Evolutionary conservation across 495 filamentous ascomycete species (phyloP), one percentile per base, ranked within the genome.

Genomic region (Xylaria telfairii): DNA sequence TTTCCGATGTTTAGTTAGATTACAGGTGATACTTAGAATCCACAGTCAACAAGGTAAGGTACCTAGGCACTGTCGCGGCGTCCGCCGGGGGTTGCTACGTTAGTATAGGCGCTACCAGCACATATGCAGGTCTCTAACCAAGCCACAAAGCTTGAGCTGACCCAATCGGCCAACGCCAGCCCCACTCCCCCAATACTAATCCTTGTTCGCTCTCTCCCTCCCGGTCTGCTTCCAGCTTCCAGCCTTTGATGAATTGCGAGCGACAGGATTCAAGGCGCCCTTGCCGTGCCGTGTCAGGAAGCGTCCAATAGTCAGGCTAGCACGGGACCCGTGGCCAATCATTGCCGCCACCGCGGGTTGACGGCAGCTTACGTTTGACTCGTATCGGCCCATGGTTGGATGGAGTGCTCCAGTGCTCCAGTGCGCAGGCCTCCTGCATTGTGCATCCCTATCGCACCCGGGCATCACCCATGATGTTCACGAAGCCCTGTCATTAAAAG

Each of bases 111-210:
- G 32, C 28, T 3, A 12, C 39, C n/a, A n/a, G n/a, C n/a, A n/a
- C n/a, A n/a, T n/a, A n/a, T 41, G 57, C 37, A 46, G 39, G 37
- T 46, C 41, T 10, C 21, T 19, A 59, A 42, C 42, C 26, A 49
- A 54, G 64, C 64, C 64, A 66, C 64, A 66, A 66, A 66, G 64
- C 64, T 66, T 66, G 34, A 42, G n/a, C 46, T 41, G 47, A 54
- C 64, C 64, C 64, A 47, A 41, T 54, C 44, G 30, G 44, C 47
- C 46, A 41, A 54, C 34, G 28, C 34, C 8, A 32, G 28, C 21
- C 59, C 37, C 37, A 30, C n/a, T 26, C 9, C 3, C 5, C 32
- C 28, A 32, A 59, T 30, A 15, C 4, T 10, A 12, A 37, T 37
- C 37, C 57, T n/a, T 42, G 19, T 8, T 24, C 32, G 1, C 24